A percentile compares a stretch with the other conserved stretches of the same genome.
Conservation (phyloP, 805 yeast genomes). For the Lachancea nothofagi region DNA sequence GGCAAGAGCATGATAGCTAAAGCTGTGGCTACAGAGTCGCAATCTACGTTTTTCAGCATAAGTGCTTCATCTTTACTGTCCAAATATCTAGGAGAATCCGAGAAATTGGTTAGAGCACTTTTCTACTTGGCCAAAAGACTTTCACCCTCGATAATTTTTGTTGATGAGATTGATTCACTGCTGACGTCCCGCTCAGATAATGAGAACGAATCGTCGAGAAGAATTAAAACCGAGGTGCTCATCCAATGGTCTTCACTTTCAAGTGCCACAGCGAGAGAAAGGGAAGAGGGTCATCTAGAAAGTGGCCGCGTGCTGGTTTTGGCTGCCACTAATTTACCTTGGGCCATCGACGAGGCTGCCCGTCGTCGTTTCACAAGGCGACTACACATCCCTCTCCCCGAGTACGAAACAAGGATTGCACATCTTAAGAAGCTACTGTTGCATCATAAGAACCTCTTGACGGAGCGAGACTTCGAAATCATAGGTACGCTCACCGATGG, state of each 20-base stretch:
- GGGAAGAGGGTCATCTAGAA: conserved; percentile 36
- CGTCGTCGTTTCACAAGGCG: conserved; percentile 88
- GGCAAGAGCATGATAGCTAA: conserved; percentile 97
- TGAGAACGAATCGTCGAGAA: conserved; percentile 81
- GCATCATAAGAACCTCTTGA: conserved; percentile 61
- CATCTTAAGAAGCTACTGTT: conserved; percentile 67
- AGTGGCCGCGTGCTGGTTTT: conserved; percentile 73
- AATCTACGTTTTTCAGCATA: conserved; percentile 86
- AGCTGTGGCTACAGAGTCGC: conserved; percentile 93
- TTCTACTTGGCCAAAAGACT: conserved; percentile 78
- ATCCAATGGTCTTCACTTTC: conserved; percentile 93
- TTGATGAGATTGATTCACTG: conserved; percentile 92
- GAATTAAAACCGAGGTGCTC: conserved; percentile 88
- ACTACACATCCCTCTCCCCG: conserved; percentile 93
- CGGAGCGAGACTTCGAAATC: conserved; percentile 54
- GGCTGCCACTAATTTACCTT: conserved; percentile 94
- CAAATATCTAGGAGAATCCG: conserved; percentile 85
- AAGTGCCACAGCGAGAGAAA: conserved; percentile 66
- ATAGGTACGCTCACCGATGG: conserved; percentile 71
- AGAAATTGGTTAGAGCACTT: conserved; percentile 83
- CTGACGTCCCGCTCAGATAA: conserved; percentile 60
- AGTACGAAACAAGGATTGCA: conserved; percentile 67
- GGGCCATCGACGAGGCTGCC: conserved; percentile 98
- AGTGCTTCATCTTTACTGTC: conserved; percentile 88
- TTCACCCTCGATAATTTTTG: conserved; percentile 90